Conservation (phyloP, 225 moss, liverwort and hornwort species). For the Asterella californica region DNA sequence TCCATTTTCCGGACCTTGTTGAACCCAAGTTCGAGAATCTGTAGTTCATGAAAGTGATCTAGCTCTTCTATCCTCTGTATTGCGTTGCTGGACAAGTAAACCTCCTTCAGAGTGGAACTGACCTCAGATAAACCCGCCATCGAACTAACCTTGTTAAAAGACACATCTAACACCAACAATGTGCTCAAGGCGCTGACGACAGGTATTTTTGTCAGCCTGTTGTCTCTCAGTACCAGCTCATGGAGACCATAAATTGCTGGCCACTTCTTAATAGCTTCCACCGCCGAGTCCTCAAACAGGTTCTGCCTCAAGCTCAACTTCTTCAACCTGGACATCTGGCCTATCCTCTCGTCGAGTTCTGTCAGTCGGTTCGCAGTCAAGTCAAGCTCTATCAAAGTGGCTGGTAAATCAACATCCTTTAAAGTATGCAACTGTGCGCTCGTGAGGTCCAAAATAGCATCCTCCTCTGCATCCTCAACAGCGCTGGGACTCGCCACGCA, state of each 20-base stretch:
- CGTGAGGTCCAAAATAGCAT: constrained; percentile 47
- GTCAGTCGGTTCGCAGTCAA: constrained; percentile 52
- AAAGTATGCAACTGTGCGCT: constrained; percentile 46
- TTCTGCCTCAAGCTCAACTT: constrained; percentile 94
- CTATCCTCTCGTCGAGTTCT: constrained; percentile 45
- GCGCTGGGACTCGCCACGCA: constrained; percentile 3
- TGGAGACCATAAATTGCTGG: constrained; percentile 56
- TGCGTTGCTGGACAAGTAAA: constrained; percentile 81
- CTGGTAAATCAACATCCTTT: constrained; percentile 41
- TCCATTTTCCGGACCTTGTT: constrained; percentile 84
- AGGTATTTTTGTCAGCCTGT: constrained; percentile 68
- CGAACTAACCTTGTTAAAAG: constrained; percentile 75
- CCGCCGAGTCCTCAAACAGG: constrained; percentile 70
- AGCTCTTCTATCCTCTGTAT: constrained; percentile 70
- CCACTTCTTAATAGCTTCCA: constrained; percentile 57
- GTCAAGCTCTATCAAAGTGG: constrained; percentile 42
- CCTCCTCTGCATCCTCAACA: constrained; percentile 30
- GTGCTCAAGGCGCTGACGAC: constrained; percentile 44
- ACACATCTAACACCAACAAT: constrained; percentile 69
- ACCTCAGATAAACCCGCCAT: constrained; percentile 59
- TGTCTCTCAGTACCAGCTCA: constrained; percentile 91
- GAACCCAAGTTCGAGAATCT: constrained; percentile 79
- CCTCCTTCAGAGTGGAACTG: constrained; percentile 46
- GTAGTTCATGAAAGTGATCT: constrained; percentile 65
- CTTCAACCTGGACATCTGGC: constrained; percentile 39